Base-by-base conservation (phyloP, 441 rosid species). In the Croton laevigatus region DNA sequence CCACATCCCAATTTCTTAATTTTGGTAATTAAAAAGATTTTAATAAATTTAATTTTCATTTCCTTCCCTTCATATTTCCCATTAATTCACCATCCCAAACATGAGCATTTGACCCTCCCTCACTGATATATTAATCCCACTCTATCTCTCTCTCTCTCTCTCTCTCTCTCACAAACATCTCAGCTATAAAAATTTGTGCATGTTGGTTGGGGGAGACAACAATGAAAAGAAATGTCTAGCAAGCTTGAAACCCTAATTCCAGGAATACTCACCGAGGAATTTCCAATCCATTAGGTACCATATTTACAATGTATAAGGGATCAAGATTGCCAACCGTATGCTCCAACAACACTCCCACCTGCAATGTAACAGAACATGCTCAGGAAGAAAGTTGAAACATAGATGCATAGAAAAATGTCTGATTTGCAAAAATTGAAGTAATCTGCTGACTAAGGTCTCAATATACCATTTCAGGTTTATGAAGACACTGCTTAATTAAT, bases 251-350 rank as follows among this genome's bases (percentile, higher is more conserved):
- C 23, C 4, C 66, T 49, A 52, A 46, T 52, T 40, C 27, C 45
- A 49, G 60, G 72, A 66, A 70, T 49, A 85, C 94, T 89, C 74
- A 96, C 98, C 94, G 90, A 76, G 97, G 99, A 81, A 96, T 96
- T 80, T 96, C 96, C 86, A 96, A 78, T 69, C 99, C 99, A 82
- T 90, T 91, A 65, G 98, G 99, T 77, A 96, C 96, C 91, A 86
- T 87, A 79, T 93, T 96, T 81, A 96, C 98, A 68, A 96, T 96
- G 79, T 91, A 89, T 42, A 93, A 86, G 71, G 98, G 99, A 80
- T 96, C 97, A 19, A 93, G 97, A 85, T 93, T 90, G 73, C 98
- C 98, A 69, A 96, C 97, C 9, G 99, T 96, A 85, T 96, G 99
- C 84, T 96, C 99, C 80, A 96, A 82, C 82, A 93, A 71, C 74